A percentile compares a stretch with the other conserved stretches of the same genome.
Conservation (phyloP, 1,284 basidiomycete genomes). For the Irpex sp. region DNA sequence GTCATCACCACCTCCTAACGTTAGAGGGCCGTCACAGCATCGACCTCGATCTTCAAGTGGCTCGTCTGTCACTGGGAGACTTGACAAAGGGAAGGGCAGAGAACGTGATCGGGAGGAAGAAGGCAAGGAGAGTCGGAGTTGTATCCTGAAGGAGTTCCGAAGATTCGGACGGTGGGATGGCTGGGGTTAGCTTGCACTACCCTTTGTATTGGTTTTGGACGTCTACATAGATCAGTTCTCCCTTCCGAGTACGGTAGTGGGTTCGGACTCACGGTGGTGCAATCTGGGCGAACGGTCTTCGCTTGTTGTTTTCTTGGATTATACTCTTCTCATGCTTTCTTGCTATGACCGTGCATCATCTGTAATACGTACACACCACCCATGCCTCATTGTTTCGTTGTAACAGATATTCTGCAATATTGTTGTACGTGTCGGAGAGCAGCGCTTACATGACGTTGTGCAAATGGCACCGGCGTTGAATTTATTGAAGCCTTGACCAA, state of each 20-base stretch:
- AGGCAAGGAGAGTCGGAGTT: constrained; percentile 58
- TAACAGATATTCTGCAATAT: neutral
- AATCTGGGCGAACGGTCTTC: too few relatives aligned
- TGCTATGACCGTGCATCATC: neutral
- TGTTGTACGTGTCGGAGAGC: too few relatives aligned
- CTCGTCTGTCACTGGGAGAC: constrained; percentile 43
- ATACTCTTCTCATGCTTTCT: neutral
- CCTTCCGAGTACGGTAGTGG: too few relatives aligned
- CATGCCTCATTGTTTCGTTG: neutral
- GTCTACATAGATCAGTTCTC: too few relatives aligned
- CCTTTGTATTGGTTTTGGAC: too few relatives aligned
- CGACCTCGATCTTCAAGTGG: constrained; percentile 49
- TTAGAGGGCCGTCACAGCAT: constrained; percentile 31
- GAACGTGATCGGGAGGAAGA: constrained; percentile 54
- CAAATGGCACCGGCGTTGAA: too few relatives aligned
- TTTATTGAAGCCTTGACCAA: too few relatives aligned
- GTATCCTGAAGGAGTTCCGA: constrained; percentile 71
- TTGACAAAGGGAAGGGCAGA: constrained; percentile 64
- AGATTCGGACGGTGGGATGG: constrained; percentile 83
- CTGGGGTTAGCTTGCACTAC: constrained; percentile 51
- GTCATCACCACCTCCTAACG: constrained; percentile 39
- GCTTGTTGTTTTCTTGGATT: too few relatives aligned
- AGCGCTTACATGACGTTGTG: too few relatives aligned
- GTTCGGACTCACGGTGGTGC: too few relatives aligned
- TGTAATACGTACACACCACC: neutral